phyloP scores from a whole-genome alignment of 768 basidiomycete genomes.

The Boletus sp. region DNA sequence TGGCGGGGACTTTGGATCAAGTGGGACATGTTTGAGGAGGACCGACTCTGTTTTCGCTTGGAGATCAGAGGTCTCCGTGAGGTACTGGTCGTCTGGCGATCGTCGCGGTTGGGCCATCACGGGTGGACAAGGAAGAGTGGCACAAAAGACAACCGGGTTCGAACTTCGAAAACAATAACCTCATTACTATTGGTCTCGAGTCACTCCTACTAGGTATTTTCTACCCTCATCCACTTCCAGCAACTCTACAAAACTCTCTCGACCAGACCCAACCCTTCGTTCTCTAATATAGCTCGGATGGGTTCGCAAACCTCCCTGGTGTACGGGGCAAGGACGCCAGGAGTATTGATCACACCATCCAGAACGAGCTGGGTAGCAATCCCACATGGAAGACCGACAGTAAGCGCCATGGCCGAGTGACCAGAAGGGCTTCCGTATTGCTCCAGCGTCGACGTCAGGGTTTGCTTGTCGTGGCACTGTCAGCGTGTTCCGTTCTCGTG shows the following conservation, averaged over 20 bases:
- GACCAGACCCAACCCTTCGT: slow-evolving; percentile 69
- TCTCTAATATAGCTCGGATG: slow-evolving; percentile 62
- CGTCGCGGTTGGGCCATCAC: slow-evolving; percentile 25
- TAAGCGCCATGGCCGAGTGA: slow-evolving; percentile 86
- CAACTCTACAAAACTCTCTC: slow-evolving; percentile 58
- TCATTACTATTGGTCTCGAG: background rate
- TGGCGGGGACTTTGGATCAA: slow-evolving; percentile 26
- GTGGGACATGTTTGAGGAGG: slow-evolving; percentile 53
- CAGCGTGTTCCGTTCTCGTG: background rate
- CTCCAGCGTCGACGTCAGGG: slow-evolving; percentile 87
- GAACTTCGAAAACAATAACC: background rate
- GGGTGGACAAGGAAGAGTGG: background rate
- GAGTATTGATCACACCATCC: slow-evolving; percentile 73
- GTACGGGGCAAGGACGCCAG: slow-evolving; percentile 87
- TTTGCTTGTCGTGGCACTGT: slow-evolving; percentile 49
- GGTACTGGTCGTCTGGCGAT: slow-evolving; percentile 55
- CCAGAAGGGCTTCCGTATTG: slow-evolving; percentile 78
- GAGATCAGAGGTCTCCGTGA: slow-evolving; percentile 56
- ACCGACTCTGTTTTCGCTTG: slow-evolving; percentile 67
- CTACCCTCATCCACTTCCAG: background rate
- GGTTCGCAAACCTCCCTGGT: slow-evolving; percentile 79
- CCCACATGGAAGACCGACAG: slow-evolving; percentile 92
- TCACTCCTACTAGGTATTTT: background rate
- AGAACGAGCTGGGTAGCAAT: slow-evolving; percentile 90
- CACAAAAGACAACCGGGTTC: background rate